These are phyloP conservation scores for Solanum tacnaense DNA, from an alignment of 257 asterid species.

Conservation along the genomic window DNA sequence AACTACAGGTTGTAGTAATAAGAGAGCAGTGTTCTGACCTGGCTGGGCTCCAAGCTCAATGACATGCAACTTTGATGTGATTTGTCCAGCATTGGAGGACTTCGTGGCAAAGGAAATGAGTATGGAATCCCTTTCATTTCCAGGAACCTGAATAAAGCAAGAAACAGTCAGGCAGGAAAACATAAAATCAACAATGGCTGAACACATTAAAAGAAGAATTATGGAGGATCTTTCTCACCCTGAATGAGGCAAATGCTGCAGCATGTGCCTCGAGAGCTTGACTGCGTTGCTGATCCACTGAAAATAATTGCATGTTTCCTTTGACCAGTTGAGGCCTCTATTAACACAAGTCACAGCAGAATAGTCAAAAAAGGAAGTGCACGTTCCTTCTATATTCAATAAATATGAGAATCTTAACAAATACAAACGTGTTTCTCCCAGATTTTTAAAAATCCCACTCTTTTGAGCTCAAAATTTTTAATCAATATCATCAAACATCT, in stretches of 20 bases:
- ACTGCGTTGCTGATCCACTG: constrained; percentile 96
- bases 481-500: neutral
- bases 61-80: constrained; percentile 80
- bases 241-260: constrained; percentile 82
- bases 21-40: constrained; percentile 35
- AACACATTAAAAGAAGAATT: neutral
- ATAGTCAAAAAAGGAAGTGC: neutral
- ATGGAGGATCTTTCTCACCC: constrained; percentile 31
- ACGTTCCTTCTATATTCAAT: neutral
- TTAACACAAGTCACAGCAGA: constrained; percentile 4
- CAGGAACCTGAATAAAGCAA: constrained; percentile 50
- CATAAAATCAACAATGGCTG: neutral
- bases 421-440: neutral
- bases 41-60: constrained; percentile 98
- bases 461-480: neutral
- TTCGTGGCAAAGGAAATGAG: constrained; percentile 91
- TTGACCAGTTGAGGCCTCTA: constrained; percentile 96
- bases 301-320: constrained; percentile 93
- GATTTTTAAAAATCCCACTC: neutral
- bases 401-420: neutral
- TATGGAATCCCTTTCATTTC: constrained; percentile 88
- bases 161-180: neutral
- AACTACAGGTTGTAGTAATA: neutral
- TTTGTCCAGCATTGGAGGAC: constrained; percentile 76
- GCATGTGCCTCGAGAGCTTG: constrained; percentile 99